A percentile compares a stretch with the other conserved stretches of the same genome.
Evolutionary conservation across 2,329 filamentous ascomycete species (phyloP).

Genomic region (Periconia macrospinosa): DNA sequence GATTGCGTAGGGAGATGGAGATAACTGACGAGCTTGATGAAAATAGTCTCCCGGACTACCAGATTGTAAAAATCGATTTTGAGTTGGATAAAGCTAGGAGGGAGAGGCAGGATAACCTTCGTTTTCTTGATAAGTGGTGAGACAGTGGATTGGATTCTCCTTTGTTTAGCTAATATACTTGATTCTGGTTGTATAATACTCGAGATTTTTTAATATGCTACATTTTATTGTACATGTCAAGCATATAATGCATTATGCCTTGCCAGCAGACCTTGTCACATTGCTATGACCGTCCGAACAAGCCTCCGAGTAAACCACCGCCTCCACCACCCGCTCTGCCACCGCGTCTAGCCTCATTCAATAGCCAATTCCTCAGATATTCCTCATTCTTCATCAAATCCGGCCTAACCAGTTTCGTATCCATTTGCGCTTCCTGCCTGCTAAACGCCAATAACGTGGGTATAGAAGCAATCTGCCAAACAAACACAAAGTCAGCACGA

Average conservation of each 20-base stretch:
- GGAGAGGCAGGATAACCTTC: too few species aligned
- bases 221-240: background rate
- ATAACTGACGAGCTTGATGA: too few species aligned
- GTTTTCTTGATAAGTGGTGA: too few species aligned
- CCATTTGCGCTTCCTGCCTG: conserved; percentile 52
- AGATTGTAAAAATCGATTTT: too few species aligned
- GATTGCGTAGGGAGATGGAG: too few species aligned
- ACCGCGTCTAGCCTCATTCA: conserved; percentile 50
- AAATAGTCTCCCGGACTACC: too few species aligned
- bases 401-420: conserved; percentile 48
- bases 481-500: conserved; percentile 1
- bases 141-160: too few species aligned
- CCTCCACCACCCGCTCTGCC: conserved; percentile 49
- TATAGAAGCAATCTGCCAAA: conserved; percentile 46
- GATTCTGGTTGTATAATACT: too few species aligned
- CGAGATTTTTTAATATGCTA: background rate
- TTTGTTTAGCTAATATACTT: too few species aligned
- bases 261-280: background rate
- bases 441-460: conserved; percentile 55
- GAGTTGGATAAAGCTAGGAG: too few species aligned
- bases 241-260: background rate
- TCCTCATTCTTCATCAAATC: conserved; percentile 50
- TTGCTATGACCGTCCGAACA: conserved; percentile 31
- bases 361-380: conserved; percentile 51
- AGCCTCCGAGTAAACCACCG: conserved; percentile 43